Percentiles rank a stretch among this genome's conserved stretches.
phyloP scores from a whole-genome alignment of 108 stramenopile species.

The Nitzschia putrida region DNA sequence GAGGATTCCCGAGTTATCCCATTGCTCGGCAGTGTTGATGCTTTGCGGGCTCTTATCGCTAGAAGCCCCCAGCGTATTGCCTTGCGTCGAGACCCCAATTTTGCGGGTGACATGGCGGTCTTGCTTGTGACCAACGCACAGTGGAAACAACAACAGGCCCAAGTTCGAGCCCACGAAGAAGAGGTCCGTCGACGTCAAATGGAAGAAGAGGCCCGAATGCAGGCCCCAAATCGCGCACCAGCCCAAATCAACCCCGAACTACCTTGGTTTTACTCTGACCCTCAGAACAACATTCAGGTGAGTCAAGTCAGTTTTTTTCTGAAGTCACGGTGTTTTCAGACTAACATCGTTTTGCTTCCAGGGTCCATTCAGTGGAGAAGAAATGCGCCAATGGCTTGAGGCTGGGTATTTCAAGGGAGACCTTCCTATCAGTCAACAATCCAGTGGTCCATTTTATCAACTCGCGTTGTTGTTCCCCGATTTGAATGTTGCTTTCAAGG shows the following conservation, averaged over 20 bases:
- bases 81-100: slow-evolving; percentile 66
- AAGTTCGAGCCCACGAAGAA: slow-evolving; percentile 64
- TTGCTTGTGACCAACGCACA: slow-evolving; percentile 74
- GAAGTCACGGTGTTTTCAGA: no score
- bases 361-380: slow-evolving; percentile 93
- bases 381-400: slow-evolving; percentile 98
- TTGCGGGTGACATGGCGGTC: slow-evolving; percentile 73
- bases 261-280: slow-evolving; percentile 91
- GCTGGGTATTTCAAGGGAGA: slow-evolving; percentile 97
- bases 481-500: slow-evolving; percentile 63
- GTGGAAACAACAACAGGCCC: slow-evolving; percentile 58
- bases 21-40: slow-evolving; percentile 67
- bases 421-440: slow-evolving; percentile 81
- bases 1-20: slow-evolving; percentile 85
- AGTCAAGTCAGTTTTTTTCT: slow-evolving; percentile 7
- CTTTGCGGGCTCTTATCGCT: slow-evolving; percentile 68
- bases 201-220: slow-evolving; percentile 42
- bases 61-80: slow-evolving; percentile 69
- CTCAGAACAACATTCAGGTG: slow-evolving; percentile 87
- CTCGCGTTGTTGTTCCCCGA: slow-evolving; percentile 76
- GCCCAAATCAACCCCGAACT: slow-evolving; percentile 51
- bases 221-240: slow-evolving; percentile 30
- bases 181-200: slow-evolving; percentile 59
- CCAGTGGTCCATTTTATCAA: slow-evolving; percentile 72
- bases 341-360: slow-evolving; percentile 20